Conservation (phyloP, 208 protist species). For the Novymonas esmeraldas region DNA sequence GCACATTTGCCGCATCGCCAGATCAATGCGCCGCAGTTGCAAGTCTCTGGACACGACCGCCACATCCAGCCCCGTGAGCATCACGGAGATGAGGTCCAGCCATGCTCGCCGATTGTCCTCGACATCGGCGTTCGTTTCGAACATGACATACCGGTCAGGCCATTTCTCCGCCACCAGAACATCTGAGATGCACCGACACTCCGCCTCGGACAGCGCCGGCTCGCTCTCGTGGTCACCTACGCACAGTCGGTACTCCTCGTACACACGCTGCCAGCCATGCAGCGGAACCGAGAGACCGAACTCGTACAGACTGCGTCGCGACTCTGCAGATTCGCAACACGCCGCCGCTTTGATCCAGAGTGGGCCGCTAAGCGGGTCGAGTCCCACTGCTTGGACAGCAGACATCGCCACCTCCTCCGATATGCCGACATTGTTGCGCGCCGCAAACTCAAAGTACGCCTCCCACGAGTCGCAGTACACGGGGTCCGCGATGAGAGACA, state of each 20-base stretch:
- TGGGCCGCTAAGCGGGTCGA: slow-evolving; percentile 72
- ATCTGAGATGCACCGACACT: slow-evolving; percentile 14
- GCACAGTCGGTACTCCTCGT: slow-evolving; percentile 55
- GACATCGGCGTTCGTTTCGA: slow-evolving; percentile 32
- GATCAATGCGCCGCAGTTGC: slow-evolving; percentile 69
- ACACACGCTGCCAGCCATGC: slow-evolving; percentile 44
- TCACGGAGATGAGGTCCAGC: slow-evolving; percentile 45
- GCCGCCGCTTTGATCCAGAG: slow-evolving; percentile 67
- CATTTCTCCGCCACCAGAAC: slow-evolving; percentile 45
- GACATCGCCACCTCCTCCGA: slow-evolving; percentile 62
- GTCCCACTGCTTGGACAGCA: slow-evolving; percentile 71
- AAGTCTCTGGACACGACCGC: slow-evolving; percentile 37
- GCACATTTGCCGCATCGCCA: slow-evolving; percentile 86
- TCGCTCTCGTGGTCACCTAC: slow-evolving; percentile 3
- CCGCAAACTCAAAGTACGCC: slow-evolving; percentile 70
- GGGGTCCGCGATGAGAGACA: slow-evolving; percentile 64
- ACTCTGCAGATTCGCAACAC: slow-evolving; percentile 34
- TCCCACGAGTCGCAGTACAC: slow-evolving; percentile 85
- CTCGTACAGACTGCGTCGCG: slow-evolving; percentile 65
- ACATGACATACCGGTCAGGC: slow-evolving; percentile 70
- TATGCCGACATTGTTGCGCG: slow-evolving; percentile 43
- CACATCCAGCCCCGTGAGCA: slow-evolving; percentile 37
- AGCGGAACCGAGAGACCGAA: slow-evolving; percentile 73
- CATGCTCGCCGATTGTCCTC: slow-evolving; percentile 45
- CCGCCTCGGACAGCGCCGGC: slow-evolving; percentile 10